Conservation (phyloP, 805 yeast genomes). For the Cyberlindnera petersonii region DNA sequence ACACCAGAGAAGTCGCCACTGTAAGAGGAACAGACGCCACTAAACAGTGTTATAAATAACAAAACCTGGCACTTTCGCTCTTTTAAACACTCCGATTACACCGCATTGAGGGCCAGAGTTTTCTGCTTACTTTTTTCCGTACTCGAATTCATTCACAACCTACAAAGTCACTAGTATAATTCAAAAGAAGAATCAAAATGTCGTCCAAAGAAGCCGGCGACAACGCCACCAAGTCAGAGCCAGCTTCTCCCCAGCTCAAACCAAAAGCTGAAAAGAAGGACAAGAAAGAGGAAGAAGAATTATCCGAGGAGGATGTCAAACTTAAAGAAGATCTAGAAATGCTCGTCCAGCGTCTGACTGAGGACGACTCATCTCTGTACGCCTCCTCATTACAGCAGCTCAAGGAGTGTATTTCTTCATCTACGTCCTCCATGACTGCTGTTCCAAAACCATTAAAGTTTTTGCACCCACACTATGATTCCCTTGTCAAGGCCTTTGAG, state of each 20-base stretch:
- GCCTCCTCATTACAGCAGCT: constrained; percentile 60
- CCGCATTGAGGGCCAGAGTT: no score
- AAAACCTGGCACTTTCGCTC: neutral
- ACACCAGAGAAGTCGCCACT: neutral
- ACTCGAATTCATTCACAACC: no score
- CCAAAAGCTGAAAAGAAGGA: constrained; percentile 15
- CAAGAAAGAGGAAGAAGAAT: constrained; percentile 60
- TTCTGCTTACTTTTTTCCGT: no score
- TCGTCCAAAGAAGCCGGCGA: constrained; percentile 18
- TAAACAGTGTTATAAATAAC: neutral
- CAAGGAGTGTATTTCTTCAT: constrained; percentile 77
- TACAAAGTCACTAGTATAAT: no score
- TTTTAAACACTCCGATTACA: no score
- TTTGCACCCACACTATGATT: constrained; percentile 78
- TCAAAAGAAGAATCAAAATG: no score
- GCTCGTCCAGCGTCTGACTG: constrained; percentile 75
- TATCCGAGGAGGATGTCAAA: constrained; percentile 89
- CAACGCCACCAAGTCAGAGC: constrained; percentile 26
- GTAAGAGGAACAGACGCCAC: neutral
- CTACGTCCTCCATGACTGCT: constrained; percentile 98
- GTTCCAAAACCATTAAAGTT: constrained; percentile 98
- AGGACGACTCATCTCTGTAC: constrained; percentile 45
- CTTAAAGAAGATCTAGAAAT: constrained; percentile 82
- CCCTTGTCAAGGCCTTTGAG: constrained; percentile 61
- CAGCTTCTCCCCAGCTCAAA: constrained; percentile 10